Evolutionary conservation across 2,329 filamentous ascomycete genomes (phyloP), one percentile per base, ranked within the genome.

Genomic region (Colletotrichum echinochloae): DNA sequence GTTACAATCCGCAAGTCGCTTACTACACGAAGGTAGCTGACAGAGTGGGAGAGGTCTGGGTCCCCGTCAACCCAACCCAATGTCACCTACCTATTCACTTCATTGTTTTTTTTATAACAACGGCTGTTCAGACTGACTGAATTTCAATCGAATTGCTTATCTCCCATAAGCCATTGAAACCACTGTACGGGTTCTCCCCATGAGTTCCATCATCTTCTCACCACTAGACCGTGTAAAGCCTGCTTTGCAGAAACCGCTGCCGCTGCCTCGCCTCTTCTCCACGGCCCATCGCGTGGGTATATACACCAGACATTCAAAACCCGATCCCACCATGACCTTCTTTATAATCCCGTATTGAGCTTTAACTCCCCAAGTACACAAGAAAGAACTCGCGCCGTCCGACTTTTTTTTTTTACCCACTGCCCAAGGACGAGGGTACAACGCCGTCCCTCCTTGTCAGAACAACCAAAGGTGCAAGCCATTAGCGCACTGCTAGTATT

Each of bases 261-360:
- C 44, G n/a, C n/a, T 49, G 33, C 54, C 54, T 28, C 62, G 39
- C 54, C 37, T 61, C 60, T 37, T 48, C 44, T 46, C 49, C 56
- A 48, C 60, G 20, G 44, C 59, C 66, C 70, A 60, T 60, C 44
- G 59, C 66, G 62, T 70, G 61, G 66, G 61, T 72, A 70, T 70
- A 72, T 70, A 65, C 61, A 65, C 44, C 57, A 39, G 57, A 28
- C 61, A 62, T 46, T 39, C 66, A 41, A 54, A 2, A 23, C 30
- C 44, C 39, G 18, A 20, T 46, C 60, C 66, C 33, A 28, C 37
- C 70, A 33, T 55, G 23, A 23, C 60, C 56, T 39, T 16, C 41
- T 62, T 51, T 44, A 44, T 65, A 54, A 28, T 39, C 60, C 51
- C 41, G 30, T 54, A 44, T 59, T 51, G 51, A 70, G 48, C 30